Evolutionary conservation across 2,329 filamentous ascomycete species (phyloP).

Genomic region (Ciborinia camelliae): DNA sequence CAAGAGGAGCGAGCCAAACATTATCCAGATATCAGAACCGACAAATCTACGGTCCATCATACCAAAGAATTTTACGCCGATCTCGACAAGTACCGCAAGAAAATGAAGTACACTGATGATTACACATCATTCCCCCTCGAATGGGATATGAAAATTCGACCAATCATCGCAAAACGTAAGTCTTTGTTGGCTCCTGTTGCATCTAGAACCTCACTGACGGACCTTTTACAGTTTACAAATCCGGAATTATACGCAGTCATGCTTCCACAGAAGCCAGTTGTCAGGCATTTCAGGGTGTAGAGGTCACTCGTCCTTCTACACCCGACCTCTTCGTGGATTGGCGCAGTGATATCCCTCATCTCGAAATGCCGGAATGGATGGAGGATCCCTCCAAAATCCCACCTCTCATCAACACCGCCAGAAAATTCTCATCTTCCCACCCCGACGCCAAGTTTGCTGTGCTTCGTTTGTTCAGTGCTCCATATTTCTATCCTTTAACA

Average conservation of each 20-base stretch:
- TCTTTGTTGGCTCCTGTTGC: background rate
- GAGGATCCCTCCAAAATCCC: slow-evolving; percentile 39
- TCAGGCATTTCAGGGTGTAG: slow-evolving; percentile 40
- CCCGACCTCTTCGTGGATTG: slow-evolving; percentile 47
- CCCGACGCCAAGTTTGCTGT: slow-evolving; percentile 42
- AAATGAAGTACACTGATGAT: slow-evolving; percentile 31
- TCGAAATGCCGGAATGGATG: slow-evolving; percentile 33
- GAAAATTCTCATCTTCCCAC: slow-evolving; percentile 32
- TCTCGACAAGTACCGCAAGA: slow-evolving; percentile 20
- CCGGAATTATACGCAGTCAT: slow-evolving; percentile 43
- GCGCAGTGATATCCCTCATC: slow-evolving; percentile 29
- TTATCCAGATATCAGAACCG: slow-evolving; percentile 40
- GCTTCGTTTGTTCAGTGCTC: slow-evolving; percentile 46
- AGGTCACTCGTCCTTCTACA: slow-evolving; percentile 37
- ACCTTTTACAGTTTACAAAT: slow-evolving; percentile 42
- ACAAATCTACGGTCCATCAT: slow-evolving; percentile 40
- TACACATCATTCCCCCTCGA: slow-evolving; percentile 38
- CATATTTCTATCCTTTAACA: slow-evolving; percentile 50
- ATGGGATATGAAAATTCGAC: slow-evolving; percentile 43
- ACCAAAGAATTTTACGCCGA: slow-evolving; percentile 40
- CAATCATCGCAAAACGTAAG: slow-evolving; percentile 42
- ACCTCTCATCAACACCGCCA: slow-evolving; percentile 37
- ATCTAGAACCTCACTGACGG: background rate
- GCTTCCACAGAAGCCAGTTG: slow-evolving; percentile 34
- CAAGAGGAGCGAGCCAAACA: slow-evolving; percentile 41